Evolutionary conservation across 345 rosid genomes (phyloP).

Genomic region (Clarkia xantiana): DNA sequence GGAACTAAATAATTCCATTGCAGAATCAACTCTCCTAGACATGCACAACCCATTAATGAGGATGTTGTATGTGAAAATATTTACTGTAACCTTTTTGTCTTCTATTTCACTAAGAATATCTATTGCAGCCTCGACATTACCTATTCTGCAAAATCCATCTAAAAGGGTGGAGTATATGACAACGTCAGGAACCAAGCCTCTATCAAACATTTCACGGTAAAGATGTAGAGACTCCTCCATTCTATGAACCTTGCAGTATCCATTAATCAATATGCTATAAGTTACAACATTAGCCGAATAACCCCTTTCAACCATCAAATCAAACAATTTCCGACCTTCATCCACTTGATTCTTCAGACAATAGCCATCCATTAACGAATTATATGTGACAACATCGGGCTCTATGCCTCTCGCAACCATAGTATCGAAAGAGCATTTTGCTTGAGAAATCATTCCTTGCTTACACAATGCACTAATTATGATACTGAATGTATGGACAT

Average conservation of each 20-base stretch:
- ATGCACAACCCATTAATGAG: slow-evolving; percentile 2
- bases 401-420: slow-evolving; percentile 1
- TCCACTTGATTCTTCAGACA: not conserved
- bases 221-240: slow-evolving; percentile 5
- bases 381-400: slow-evolving; percentile 7
- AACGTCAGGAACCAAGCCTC: slow-evolving; percentile 4
- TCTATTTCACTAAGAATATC: not conserved
- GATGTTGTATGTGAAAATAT: not conserved
- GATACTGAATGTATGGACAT: slow-evolving; percentile 1
- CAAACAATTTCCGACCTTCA: not conserved
- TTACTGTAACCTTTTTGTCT: not conserved
- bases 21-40: not conserved
- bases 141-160: slow-evolving; percentile 1
- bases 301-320: too few relatives aligned
- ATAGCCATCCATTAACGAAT: slow-evolving; percentile 5
- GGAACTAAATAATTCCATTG: too few relatives aligned
- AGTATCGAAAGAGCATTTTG: not conserved
- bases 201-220: slow-evolving; percentile 6
- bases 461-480: slow-evolving; percentile 3
- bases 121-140: not conserved
- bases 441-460: slow-evolving; percentile 3
- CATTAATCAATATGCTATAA: too few relatives aligned
- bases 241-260: too few relatives aligned
- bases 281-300: too few relatives aligned
- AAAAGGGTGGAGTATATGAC: not conserved